Evolutionary conservation across 768 basidiomycete genomes (phyloP), one percentile per base, ranked within the genome.

Genomic region (Roridomyces roridus): DNA sequence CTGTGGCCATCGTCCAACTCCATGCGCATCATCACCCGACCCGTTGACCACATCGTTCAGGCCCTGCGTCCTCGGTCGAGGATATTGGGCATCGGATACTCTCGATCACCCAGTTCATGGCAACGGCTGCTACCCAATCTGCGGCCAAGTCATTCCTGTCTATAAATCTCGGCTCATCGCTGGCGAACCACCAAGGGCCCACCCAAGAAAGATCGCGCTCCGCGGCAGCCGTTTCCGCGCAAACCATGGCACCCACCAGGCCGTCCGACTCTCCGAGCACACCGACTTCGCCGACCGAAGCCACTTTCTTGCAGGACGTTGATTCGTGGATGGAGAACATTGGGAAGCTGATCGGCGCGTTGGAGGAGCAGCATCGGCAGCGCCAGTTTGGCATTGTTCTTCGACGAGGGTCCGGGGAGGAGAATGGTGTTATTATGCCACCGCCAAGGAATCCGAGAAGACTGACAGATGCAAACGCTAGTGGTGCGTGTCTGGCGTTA

Each of bases 251-350:
- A n/a, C n/a, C n/a, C n/a, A n/a, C n/a, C n/a, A n/a, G n/a, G n/a
- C n/a, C n/a, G n/a, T 12, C 46, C 7, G 20, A 20, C 43, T 59
- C 46, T 20, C 59, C 55, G 46, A 44, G 26, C n/a, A 51, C 52
- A 0, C 42, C 48, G n/a, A 25, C 52, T 4, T 44, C 50, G 4
- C 36, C 59, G 12, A 7, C 26, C 43, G 26, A 46, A 8, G n/a
- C 34, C 20, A 43, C 60, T 10, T 54, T 58, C 17, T 26, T 57
- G 6, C 28, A 54, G 23, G 60, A 62, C 51, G 49, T 62, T 42
- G 60, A 62, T 20, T 43, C 31, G 23, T 62, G 52, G 42, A 62
- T 62, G 48, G 56, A 57, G 6, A 62, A 55, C 29, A 62, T 62
- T 26, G 56, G 56, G 14, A 42, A 42, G 21, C 44, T 57, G 15